Base-by-base conservation (phyloP, 768 basidiomycete species). In the Suillus variegatus region DNA sequence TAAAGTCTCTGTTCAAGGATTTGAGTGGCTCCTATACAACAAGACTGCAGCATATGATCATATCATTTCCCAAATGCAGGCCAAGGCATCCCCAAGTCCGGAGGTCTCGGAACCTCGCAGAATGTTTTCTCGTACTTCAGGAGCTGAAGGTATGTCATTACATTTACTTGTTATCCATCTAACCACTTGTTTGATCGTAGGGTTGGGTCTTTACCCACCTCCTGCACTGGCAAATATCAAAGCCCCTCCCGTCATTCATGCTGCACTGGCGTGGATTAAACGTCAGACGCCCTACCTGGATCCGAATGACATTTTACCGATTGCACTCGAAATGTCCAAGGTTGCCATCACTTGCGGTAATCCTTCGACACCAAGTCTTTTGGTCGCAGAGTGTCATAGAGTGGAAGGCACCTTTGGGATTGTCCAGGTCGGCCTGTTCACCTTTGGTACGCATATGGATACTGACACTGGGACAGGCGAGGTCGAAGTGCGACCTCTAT, bases 1-100 rank as follows among this genome's bases (percentile, higher is more conserved):
- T 38, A 89, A 92, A 63, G 73, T 95, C 36, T 88, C 88, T 8
- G 70, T 93, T 4, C 87, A 96, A 69, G 97, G 97, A 20, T 82
- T 95, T 52, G 95, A 99, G 75, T 95, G 93, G 90, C 94, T 94
- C 75, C 71, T 99, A 49, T 97, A 93, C 77, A 99, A 98, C 77
- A 83, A 88, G 57, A 96, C 94, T 4, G 86, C 93, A 4, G 89
- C 94, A 4, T 98, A 91, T 77, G 95, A 99, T 72, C 84, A 87
- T 62, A 95, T 99, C 61, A 78, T 97, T 22, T 84, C 90, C 13
- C 87, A 91, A 72, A 88, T 95, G 84, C 84, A 86, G 65, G 78
- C 75, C 25, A 80, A 73, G 41, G 49, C 65, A 18, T 60, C 67
- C 0, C 41, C 67, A 6, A 41, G 46, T 61, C 41, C 71, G 4